Evolutionary conservation across 116 monocot species (phyloP), one percentile per base, ranked within the genome.

Genomic region (Cymodocea nodosa): DNA sequence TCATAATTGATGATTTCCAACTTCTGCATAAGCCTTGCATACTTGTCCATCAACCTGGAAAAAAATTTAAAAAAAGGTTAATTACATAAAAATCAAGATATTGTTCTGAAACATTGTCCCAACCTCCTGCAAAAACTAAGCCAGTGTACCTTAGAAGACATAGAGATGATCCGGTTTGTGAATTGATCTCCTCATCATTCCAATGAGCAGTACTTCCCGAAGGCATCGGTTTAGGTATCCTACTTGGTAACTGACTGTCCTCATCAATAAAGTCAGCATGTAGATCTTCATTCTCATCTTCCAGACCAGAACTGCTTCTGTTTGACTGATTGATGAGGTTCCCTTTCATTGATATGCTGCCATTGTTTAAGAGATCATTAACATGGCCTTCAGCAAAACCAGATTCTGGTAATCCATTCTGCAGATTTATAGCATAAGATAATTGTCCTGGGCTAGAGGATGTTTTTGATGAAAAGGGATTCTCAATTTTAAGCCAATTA

Each of bases 241-340:
- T 71, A 75, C 98, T 98, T 50, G 98, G 98, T 59, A 92, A 80
- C 69, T 98, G 98, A 74, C 98, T 98, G 73, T 98, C 98, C 68
- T 98, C 98, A 71, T 98, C 98, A 86, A 98, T 98, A 79, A 98
- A 98, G 61, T 98, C 98, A 40, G 92, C 92, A 19, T 89, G 80
- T 74, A 98, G 84, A 67, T 98, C 98, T 77, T 98, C 98, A 78
- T 84, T 86, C 76, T 98, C 98, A 77, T 98, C 98, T 65, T 98
- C 98, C 35, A 77, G 39, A 66, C 60, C 50, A 36, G 78, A 55
- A 70, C 24, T 64, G 50, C 73, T 77, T 23, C 80, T 82, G 71
- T 78, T 86, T 58, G 67, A 56, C 60, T 77, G 70, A 73, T 37
- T 76, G 30, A 18, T 58, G 56, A 67, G 55, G 69, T 63, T 63